Percentiles rank a stretch among this genome's conserved stretches.
phyloP scores from a whole-genome alignment of 306 rosid genomes.

The Ochetophila trinervis region DNA sequence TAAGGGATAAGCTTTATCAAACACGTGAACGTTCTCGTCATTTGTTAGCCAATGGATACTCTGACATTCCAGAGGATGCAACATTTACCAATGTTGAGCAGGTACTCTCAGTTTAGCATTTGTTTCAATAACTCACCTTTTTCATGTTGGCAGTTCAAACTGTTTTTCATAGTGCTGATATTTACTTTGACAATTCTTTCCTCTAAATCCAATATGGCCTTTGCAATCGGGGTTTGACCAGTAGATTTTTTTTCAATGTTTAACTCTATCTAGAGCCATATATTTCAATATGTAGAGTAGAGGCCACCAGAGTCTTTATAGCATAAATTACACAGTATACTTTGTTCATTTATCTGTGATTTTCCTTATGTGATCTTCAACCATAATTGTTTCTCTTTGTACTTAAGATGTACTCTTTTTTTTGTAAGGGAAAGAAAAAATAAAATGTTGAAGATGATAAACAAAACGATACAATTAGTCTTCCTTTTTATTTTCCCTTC shows the following conservation, averaged over 20 bases:
- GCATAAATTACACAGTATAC: not conserved
- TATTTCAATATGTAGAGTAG: not conserved
- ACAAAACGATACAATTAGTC: too few relatives aligned
- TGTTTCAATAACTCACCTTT: not conserved
- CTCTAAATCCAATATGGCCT: not conserved
- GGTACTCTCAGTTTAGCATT: constrained; percentile 38
- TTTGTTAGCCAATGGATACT: constrained; percentile 70
- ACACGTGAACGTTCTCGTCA: constrained; percentile 96
- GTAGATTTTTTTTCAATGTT: not conserved
- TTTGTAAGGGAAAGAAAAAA: not conserved
- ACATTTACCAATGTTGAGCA: constrained; percentile 77
- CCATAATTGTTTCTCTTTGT: not conserved
- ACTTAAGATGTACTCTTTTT: not conserved
- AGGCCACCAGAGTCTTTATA: not conserved
- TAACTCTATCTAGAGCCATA: not conserved
- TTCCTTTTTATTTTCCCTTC: too few relatives aligned
- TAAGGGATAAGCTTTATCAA: constrained; percentile 89
- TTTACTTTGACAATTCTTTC: not conserved
- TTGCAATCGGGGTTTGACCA: not conserved
- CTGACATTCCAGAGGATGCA: constrained; percentile 91
- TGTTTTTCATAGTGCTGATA: not conserved
- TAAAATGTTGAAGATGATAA: not conserved
- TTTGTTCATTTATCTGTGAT: not conserved
- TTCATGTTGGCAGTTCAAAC: constrained; percentile 3
- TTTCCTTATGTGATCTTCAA: not conserved